These are phyloP conservation scores for Harrya chromipes DNA, from an alignment of 768 basidiomycete species.

Conservation along the genomic window DNA sequence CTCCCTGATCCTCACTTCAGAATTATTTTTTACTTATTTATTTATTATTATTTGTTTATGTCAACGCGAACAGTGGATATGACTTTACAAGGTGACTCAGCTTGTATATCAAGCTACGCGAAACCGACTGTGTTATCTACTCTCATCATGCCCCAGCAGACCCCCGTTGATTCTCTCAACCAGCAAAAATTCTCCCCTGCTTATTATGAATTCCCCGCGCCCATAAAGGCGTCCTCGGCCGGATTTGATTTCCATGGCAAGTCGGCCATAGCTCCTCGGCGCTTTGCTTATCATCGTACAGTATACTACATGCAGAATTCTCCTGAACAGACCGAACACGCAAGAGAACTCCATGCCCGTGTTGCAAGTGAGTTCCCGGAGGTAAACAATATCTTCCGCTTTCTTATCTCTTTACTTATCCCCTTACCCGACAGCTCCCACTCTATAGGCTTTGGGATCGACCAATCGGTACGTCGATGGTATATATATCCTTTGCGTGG, in stretches of 20 bases:
- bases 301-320: conserved; percentile 61
- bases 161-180: too few species aligned
- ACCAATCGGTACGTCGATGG: conserved; percentile 48
- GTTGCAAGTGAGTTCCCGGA: conserved; percentile 68
- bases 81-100: too few species aligned
- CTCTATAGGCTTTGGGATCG: conserved; percentile 62
- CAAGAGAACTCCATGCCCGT: conserved; percentile 54
- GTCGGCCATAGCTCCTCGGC: conserved; percentile 7
- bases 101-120: too few species aligned
- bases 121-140: too few species aligned
- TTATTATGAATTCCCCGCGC: conserved; percentile 54
- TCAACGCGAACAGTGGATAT: too few species aligned
- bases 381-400: conserved; percentile 31
- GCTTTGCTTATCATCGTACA: conserved; percentile 19
- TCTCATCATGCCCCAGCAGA: neutral
- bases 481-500: neutral
- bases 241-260: conserved; percentile 75
- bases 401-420: neutral
- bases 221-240: conserved; percentile 50
- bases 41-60: too few species aligned
- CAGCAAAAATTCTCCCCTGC: conserved; percentile 37
- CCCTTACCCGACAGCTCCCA: conserved; percentile 45
- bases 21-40: too few species aligned
- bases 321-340: conserved; percentile 44
- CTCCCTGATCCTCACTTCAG: too few species aligned